These are phyloP conservation scores for Neurospora sp. DNA, from an alignment of 2,329 filamentous ascomycete genomes.

Conservation along the genomic window DNA sequence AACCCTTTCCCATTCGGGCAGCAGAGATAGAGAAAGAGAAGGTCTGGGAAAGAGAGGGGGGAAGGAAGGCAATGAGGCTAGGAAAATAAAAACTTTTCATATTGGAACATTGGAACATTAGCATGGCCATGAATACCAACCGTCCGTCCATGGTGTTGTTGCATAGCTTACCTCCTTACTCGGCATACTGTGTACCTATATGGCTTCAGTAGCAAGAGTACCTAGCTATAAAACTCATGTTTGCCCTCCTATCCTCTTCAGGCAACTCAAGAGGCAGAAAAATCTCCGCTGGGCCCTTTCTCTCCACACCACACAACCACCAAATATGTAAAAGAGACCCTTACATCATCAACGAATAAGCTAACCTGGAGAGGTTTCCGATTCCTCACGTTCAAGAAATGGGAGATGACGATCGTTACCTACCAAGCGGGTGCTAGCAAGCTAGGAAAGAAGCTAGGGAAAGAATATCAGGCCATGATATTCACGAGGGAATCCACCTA, in stretches of 20 bases:
- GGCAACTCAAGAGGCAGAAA: background rate
- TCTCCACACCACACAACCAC: background rate
- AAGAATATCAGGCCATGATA: background rate
- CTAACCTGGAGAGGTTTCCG: background rate
- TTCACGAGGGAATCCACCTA: background rate
- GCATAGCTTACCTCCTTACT: background rate
- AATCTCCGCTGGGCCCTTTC: background rate
- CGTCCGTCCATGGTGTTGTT: background rate
- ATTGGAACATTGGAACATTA: background rate
- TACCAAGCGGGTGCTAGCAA: background rate
- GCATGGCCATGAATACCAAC: background rate
- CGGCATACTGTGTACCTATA: background rate
- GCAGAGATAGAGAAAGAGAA: background rate
- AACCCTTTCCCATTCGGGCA: background rate
- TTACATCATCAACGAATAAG: background rate
- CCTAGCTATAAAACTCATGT: background rate
- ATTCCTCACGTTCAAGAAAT: background rate
- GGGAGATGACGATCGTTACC: background rate
- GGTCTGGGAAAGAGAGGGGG: background rate
- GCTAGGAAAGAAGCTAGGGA: background rate
- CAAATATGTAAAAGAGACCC: background rate
- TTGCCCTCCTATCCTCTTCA: background rate
- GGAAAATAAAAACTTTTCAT: background rate
- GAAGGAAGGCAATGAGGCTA: background rate
- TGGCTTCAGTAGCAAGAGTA: background rate